Evolutionary conservation across 2,329 filamentous ascomycete genomes (phyloP).

Genomic region (Aquanectria penicillioides): DNA sequence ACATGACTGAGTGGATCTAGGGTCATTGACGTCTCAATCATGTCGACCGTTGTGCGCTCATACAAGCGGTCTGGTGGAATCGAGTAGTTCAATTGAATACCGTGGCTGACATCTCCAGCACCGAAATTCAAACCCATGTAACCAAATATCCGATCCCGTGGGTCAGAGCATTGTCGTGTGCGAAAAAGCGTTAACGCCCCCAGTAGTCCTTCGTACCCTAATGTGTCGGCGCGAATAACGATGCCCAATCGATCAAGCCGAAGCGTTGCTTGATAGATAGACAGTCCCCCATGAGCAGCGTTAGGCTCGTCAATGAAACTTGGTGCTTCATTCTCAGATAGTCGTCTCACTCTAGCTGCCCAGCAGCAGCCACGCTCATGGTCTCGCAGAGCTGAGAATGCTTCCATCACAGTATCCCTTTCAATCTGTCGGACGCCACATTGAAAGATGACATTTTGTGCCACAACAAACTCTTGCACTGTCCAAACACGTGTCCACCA

Average conservation of each 20-base stretch:
- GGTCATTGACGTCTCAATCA: not conserved
- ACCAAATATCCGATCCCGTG: constrained; percentile 17
- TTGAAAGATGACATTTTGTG: constrained; percentile 7
- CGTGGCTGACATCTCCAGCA: not conserved
- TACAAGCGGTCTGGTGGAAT: not conserved
- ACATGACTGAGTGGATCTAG: constrained; percentile 18
- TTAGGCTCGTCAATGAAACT: constrained; percentile 11
- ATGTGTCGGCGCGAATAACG: not conserved
- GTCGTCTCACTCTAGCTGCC: constrained; percentile 5
- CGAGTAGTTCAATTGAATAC: constrained; percentile 3
- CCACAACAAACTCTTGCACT: constrained; percentile 15
- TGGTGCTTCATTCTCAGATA: constrained; percentile 1
- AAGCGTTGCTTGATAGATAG: constrained; percentile 14
- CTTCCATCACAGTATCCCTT: not conserved
- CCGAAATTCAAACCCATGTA: not conserved
- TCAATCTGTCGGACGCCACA: constrained; percentile 11
- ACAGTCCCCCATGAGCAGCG: constrained; percentile 1
- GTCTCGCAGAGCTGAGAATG: not conserved
- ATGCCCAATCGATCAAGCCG: constrained; percentile 7
- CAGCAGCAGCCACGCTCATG: constrained; percentile 22
- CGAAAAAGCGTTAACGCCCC: constrained; percentile 12
- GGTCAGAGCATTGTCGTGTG: constrained; percentile 11
- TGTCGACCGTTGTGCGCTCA: not conserved
- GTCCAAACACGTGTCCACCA: constrained; percentile 26
- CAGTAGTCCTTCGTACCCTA: not conserved